These are phyloP conservation scores for Xylariaceae sp. DNA, from an alignment of 2,329 filamentous ascomycete species.

Conservation along the genomic window DNA sequence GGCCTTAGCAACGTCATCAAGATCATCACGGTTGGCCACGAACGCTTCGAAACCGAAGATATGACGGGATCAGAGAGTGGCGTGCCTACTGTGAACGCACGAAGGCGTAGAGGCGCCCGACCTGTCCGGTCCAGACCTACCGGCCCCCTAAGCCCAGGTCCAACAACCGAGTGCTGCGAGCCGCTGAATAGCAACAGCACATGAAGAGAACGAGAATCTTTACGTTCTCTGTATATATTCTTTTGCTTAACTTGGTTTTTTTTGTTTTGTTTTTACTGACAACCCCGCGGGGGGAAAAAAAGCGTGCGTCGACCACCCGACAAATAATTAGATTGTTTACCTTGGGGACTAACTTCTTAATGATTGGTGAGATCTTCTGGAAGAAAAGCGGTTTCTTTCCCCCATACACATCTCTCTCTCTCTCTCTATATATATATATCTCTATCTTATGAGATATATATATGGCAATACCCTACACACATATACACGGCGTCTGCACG, in stretches of 20 bases:
- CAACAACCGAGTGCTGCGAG: slow-evolving; percentile 14
- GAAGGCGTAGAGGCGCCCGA: slow-evolving; percentile 31
- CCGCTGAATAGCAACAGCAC: not conserved
- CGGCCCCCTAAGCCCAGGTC: not conserved
- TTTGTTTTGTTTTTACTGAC: not conserved
- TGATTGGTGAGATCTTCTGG: not conserved
- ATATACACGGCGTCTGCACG: slow-evolving; percentile 14
- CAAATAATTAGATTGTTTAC: slow-evolving; percentile 8
- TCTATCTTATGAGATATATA: no score
- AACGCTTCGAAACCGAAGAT: slow-evolving; percentile 50
- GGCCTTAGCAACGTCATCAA: slow-evolving; percentile 70
- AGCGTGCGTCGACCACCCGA: slow-evolving; percentile 9
- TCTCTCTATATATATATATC: no score
- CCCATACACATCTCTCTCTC: no score
- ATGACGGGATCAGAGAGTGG: slow-evolving; percentile 30
- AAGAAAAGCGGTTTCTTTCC: not conserved
- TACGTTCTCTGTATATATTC: slow-evolving; percentile 16
- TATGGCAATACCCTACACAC: slow-evolving; percentile 6
- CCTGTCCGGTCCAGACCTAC: slow-evolving; percentile 18
- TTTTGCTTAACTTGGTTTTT: not conserved
- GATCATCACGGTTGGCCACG: slow-evolving; percentile 60
- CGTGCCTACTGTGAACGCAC: slow-evolving; percentile 33
- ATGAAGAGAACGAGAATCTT: not conserved
- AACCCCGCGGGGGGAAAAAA: not conserved
- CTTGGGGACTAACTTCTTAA: slow-evolving; percentile 1